Base-by-base conservation (phyloP, 441 rosid species). In the Croton setiger region DNA sequence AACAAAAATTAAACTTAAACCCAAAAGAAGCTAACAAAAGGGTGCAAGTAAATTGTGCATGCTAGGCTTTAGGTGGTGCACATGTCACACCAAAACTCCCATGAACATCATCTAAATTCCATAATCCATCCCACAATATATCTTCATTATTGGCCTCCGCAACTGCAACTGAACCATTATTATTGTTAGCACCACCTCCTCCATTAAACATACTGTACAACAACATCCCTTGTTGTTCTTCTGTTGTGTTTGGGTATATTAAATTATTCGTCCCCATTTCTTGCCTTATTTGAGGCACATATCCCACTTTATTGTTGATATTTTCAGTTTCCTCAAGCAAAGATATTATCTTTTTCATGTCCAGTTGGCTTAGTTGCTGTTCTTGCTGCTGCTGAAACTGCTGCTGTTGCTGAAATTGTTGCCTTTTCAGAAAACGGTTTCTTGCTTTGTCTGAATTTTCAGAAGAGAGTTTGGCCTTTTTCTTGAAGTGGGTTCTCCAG, bases 401-500 rank as follows among this genome's bases (percentile, higher is more conserved):
- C 17, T 69, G 77, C 43, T 76, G 73, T 17, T 76, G 79, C 9
- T 83, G 87, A 74, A 88, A 86, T 17, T 90, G 90, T 71, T 89
- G 93, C 68, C 88, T 83, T 73, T 82, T 88, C 48, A 90, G 72
- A 60, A 86, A 68, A 13, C 88, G 81, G 36, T 80, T 79, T 63
- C 81, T 84, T 0, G 85, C 82, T 80, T 86, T 87, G 7, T 82
- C 87, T 0, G 85, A 80, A 74, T 58, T 79, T 20, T 80, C 84
- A 3, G 78, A 69, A 67, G 86, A 78, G 49, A 76, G 66, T 68
- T 90, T 90, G 67, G 84, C 72, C 85, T 85, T 87, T 71, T 84
- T 90, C 87, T 92, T 92, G 85, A 92, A 92, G 80, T 90, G 98
- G 67, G 98, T 92, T 75, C 98, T 69, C 98, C 98, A 92, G 66